These are phyloP conservation scores for Botrytis medusae DNA, from an alignment of 2,329 filamentous ascomycete species.

Conservation along the genomic window DNA sequence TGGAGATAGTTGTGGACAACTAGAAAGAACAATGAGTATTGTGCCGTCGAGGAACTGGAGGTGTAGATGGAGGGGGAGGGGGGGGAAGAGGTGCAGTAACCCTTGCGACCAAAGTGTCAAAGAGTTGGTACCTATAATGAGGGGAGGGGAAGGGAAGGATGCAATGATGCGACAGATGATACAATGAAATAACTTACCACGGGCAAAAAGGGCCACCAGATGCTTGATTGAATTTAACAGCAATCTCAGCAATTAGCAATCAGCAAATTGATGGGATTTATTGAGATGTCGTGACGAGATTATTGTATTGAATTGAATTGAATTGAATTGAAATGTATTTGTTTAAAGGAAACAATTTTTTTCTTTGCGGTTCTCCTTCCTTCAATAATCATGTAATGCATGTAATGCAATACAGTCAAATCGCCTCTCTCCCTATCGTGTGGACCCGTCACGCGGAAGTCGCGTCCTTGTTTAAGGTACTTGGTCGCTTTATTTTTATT, in stretches of 20 bases:
- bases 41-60: slow-evolving; percentile 8
- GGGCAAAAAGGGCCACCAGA: not conserved
- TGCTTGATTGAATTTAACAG: not conserved
- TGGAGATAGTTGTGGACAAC: not conserved
- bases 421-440: not conserved
- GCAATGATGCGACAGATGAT: slow-evolving; percentile 7
- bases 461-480: slow-evolving; percentile 19
- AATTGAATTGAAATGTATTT: not conserved
- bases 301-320: not conserved
- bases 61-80: slow-evolving; percentile 20
- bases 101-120: slow-evolving; percentile 31
- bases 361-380: slow-evolving; percentile 15
- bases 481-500: too few species aligned
- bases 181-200: slow-evolving; percentile 9
- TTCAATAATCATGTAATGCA: not conserved
- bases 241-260: slow-evolving; percentile 9
- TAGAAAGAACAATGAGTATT: slow-evolving; percentile 20
- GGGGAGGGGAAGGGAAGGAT: slow-evolving; percentile 5
- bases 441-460: slow-evolving; percentile 20
- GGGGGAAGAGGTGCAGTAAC: slow-evolving; percentile 20
- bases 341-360: not conserved
- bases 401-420: not conserved
- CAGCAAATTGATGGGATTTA: not conserved
- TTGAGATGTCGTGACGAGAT: not conserved
- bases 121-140: slow-evolving; percentile 16